These are phyloP conservation scores for Fusarium abutilonis DNA, from an alignment of 2,329 filamentous ascomycete species.

Conservation along the genomic window DNA sequence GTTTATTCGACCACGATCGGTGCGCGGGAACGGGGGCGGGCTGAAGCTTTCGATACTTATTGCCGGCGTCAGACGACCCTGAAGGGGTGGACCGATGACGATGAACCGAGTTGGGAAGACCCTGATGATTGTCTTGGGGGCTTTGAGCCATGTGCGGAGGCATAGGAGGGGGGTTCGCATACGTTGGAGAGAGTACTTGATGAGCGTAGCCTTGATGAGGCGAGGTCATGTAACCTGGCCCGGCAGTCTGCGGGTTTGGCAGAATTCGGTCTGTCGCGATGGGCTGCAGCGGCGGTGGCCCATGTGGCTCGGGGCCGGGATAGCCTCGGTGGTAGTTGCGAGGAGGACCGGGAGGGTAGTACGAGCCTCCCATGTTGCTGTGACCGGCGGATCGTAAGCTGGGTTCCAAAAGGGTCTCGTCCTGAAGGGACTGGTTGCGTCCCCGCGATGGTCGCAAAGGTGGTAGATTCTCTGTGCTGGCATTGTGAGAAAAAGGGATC, in stretches of 20 bases:
- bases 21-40: constrained; percentile 66
- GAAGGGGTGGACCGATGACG: constrained; percentile 53
- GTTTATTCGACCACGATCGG: constrained; percentile 57
- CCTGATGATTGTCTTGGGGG: constrained; percentile 50
- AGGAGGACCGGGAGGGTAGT: constrained; percentile 47
- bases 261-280: constrained; percentile 49
- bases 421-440: constrained; percentile 49
- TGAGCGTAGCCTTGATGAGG: constrained; percentile 48
- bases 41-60: constrained; percentile 67
- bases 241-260: constrained; percentile 48
- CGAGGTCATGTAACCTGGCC: constrained; percentile 50
- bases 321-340: constrained; percentile 50
- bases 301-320: constrained; percentile 45
- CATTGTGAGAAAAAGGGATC: constrained; percentile 51
- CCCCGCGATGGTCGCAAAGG: constrained; percentile 53
- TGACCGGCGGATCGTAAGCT: constrained; percentile 46
- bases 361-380: constrained; percentile 40
- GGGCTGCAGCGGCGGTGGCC: constrained; percentile 44
- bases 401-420: constrained; percentile 49
- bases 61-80: constrained; percentile 52
- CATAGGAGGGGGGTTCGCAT: constrained; percentile 47
- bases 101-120: constrained; percentile 46
- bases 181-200: constrained; percentile 52
- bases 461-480: constrained; percentile 51
- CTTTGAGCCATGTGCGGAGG: constrained; percentile 49